Evolutionary conservation across 2,329 filamentous ascomycete species (phyloP).

Genomic region (Colletotrichum agaves): DNA sequence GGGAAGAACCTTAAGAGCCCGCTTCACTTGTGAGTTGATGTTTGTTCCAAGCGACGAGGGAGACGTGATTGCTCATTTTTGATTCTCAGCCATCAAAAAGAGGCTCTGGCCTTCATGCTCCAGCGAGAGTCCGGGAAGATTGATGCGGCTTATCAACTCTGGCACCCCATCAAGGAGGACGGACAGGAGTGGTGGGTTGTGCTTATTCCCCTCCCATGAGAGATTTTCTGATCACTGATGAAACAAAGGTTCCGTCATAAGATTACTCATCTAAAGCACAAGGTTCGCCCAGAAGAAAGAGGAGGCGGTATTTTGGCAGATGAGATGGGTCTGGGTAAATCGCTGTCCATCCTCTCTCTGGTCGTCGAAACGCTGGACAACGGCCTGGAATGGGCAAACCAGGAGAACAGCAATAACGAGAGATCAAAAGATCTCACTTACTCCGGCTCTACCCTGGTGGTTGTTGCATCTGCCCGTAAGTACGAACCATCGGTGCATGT

Average conservation of each 20-base stretch:
- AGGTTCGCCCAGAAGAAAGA: conserved; percentile 44
- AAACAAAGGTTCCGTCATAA: conserved; percentile 48
- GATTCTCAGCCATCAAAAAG: conserved; percentile 50
- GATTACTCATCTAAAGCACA: conserved; percentile 51
- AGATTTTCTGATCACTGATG: background rate
- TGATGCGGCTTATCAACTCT: conserved; percentile 45
- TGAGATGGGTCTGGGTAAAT: conserved; percentile 71
- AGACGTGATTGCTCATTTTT: accelerated
- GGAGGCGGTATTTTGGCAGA: conserved; percentile 65
- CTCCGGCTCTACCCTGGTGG: conserved; percentile 55
- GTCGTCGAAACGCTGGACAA: conserved; percentile 53
- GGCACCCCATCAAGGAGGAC: conserved; percentile 43
- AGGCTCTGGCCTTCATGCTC: conserved; percentile 51
- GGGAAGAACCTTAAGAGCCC: conserved; percentile 40
- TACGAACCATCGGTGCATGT: background rate
- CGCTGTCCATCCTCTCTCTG: conserved; percentile 62
- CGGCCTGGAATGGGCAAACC: conserved; percentile 49
- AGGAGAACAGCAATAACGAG: conserved; percentile 36
- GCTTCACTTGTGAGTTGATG: conserved; percentile 42
- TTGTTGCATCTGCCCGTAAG: conserved; percentile 56
- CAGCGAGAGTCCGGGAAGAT: conserved; percentile 51
- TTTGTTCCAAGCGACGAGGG: background rate
- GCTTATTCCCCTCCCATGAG: background rate
- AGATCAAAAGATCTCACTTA: conserved; percentile 36
- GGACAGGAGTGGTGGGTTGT: conserved; percentile 43